Evolutionary conservation across 805 yeast genomes (phyloP).

Genomic region (Candida xiaguanensis): DNA sequence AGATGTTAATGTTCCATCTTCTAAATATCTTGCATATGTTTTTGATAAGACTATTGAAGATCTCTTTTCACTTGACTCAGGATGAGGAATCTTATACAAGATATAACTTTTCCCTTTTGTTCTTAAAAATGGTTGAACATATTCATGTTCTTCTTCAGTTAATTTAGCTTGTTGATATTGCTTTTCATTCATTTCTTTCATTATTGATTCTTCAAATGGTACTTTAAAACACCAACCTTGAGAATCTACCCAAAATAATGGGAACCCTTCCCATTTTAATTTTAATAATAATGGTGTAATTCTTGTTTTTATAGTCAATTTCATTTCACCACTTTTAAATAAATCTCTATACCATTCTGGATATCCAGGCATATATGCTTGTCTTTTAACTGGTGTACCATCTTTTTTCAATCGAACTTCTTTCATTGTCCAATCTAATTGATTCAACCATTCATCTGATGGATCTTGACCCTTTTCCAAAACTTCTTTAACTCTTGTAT

Average conservation of each 20-base stretch:
- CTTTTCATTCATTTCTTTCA: constrained; percentile 28
- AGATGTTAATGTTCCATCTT: constrained; percentile 68
- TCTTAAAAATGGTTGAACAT: constrained; percentile 19
- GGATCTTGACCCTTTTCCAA: constrained; percentile 44
- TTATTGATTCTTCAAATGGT: constrained; percentile 30
- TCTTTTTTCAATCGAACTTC: constrained; percentile 61
- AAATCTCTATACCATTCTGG: constrained; percentile 89
- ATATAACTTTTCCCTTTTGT: constrained; percentile 24
- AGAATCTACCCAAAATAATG: constrained; percentile 73
- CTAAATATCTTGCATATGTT: constrained; percentile 66
- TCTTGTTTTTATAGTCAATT: constrained; percentile 68
- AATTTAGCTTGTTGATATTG: constrained; percentile 35
- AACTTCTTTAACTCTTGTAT: constrained; percentile 51
- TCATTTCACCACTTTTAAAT: constrained; percentile 44
- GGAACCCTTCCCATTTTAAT: constrained; percentile 80
- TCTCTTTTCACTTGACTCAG: constrained; percentile 71
- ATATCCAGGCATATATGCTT: constrained; percentile 76
- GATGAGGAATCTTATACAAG: constrained; percentile 80
- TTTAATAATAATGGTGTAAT: constrained; percentile 71
- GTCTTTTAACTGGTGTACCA: constrained; percentile 67
- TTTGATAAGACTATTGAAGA: constrained; percentile 79
- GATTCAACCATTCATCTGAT: constrained; percentile 86
- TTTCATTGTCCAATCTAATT: constrained; percentile 79
- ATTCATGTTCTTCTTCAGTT: constrained; percentile 25
- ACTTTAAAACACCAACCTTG: constrained; percentile 90